Conservation (phyloP, 306 rosid species). For the Bauhinia variegata region DNA sequence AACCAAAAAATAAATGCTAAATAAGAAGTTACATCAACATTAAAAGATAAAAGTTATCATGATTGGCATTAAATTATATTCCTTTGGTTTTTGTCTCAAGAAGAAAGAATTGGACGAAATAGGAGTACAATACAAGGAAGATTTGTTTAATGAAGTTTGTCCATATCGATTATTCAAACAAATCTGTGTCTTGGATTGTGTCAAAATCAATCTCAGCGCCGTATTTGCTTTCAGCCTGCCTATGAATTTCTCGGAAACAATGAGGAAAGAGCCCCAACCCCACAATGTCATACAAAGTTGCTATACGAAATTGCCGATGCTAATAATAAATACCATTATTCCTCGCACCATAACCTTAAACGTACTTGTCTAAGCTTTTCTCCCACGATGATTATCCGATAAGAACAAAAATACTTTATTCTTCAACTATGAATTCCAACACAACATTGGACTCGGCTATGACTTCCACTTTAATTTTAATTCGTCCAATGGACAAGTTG, state of each 20-base stretch:
- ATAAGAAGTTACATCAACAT: too few relatives aligned
- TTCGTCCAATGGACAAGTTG: background rate
- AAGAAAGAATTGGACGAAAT: too few relatives aligned
- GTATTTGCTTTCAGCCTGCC: background rate
- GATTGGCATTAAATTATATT: too few relatives aligned
- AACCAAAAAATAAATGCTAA: too few relatives aligned
- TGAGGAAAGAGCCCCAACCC: constrained; percentile 12
- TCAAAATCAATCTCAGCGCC: constrained; percentile 16
- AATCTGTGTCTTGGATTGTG: background rate
- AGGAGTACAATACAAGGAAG: too few relatives aligned
- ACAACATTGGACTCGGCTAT: background rate
- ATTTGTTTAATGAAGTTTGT: too few relatives aligned
- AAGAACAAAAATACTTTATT: background rate
- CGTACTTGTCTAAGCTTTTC: background rate
- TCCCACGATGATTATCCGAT: background rate
- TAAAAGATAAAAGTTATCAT: too few relatives aligned
- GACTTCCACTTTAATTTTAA: background rate
- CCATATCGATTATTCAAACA: too few relatives aligned
- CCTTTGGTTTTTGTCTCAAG: too few relatives aligned
- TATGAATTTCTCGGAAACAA: background rate
- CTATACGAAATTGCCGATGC: too few relatives aligned
- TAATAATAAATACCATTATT: too few relatives aligned
- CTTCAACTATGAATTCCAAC: constrained; percentile 4
- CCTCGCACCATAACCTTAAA: constrained; percentile 19
- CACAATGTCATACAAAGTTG: constrained; percentile 14